A percentile compares a stretch with the other conserved stretches of the same genome.
Evolutionary conservation across 805 yeast genomes (phyloP).

Genomic region (Saturnispora kantuleensis): DNA sequence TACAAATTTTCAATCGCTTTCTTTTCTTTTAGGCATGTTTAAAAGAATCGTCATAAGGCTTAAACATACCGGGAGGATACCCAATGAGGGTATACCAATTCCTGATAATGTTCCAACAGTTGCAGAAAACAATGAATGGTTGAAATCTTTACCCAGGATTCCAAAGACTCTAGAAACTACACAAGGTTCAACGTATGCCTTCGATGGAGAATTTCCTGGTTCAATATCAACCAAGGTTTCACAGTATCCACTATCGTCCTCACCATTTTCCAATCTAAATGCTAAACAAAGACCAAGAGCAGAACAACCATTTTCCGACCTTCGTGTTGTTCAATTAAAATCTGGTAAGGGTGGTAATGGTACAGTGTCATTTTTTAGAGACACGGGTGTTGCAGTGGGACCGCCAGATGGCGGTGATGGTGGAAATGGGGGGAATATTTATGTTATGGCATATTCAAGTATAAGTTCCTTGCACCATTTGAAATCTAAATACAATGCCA

Average conservation of each 20-base stretch:
- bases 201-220: conserved; percentile 17
- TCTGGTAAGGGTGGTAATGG: conserved; percentile 93
- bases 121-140: conserved; percentile 27
- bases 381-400: conserved; percentile 74
- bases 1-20: neutral
- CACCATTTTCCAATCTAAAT: conserved; percentile 30
- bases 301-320: conserved; percentile 46
- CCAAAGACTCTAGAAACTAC: conserved; percentile 9
- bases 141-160: conserved; percentile 9
- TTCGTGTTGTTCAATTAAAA: conserved; percentile 51
- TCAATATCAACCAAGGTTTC: conserved; percentile 23
- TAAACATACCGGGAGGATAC: neutral
- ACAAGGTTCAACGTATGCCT: conserved; percentile 14
- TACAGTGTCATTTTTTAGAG: conserved; percentile 73
- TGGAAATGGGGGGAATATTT: conserved; percentile 84
- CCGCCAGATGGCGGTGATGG: conserved; percentile 99
- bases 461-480: conserved; percentile 63
- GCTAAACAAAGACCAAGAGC: conserved; percentile 35
- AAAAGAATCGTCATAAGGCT: neutral
- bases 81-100: conserved; percentile 2
- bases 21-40: neutral
- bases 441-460: conserved; percentile 69
- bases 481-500: conserved; percentile 59
- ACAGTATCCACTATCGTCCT: conserved; percentile 26
- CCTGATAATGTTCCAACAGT: conserved; percentile 31